phyloP scores from a whole-genome alignment of 768 basidiomycete genomes.

The Wakefieldia striispora region DNA sequence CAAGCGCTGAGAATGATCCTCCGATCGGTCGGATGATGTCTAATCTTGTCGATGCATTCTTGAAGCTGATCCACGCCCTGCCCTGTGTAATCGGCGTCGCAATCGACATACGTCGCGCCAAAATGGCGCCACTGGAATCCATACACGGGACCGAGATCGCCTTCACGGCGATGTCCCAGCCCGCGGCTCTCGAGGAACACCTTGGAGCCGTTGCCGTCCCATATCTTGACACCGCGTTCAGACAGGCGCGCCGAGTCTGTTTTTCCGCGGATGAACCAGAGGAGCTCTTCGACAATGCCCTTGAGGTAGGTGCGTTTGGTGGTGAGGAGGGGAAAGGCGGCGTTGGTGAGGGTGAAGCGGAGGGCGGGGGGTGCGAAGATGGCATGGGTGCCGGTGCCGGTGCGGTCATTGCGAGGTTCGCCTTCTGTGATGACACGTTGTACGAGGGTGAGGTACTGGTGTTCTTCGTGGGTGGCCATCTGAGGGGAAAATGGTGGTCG shows the following conservation, averaged over 20 bases:
- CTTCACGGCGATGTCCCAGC: slow-evolving; percentile 78
- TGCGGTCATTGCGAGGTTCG: slow-evolving; percentile 82
- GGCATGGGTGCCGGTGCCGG: slow-evolving; percentile 91
- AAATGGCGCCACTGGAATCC: slow-evolving; percentile 98
- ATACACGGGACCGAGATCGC: slow-evolving; percentile 95
- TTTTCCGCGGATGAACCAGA: slow-evolving; percentile 88
- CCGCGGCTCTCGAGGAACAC: slow-evolving; percentile 85
- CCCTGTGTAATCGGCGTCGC: slow-evolving; percentile 72
- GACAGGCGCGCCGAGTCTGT: slow-evolving; percentile 80
- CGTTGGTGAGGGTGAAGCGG: slow-evolving; percentile 80
- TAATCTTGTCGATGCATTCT: slow-evolving; percentile 90
- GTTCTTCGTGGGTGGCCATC: slow-evolving; percentile 65
- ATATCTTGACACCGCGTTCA: slow-evolving; percentile 87
- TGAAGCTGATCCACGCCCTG: slow-evolving; percentile 90
- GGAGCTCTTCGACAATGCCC: slow-evolving; percentile 88
- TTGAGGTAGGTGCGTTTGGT: slow-evolving; percentile 93
- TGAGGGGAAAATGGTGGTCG: slow-evolving; percentile 11
- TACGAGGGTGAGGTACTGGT: slow-evolving; percentile 87
- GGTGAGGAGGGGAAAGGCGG: slow-evolving; percentile 83
- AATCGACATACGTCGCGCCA: slow-evolving; percentile 77
- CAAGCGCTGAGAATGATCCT: slow-evolving; percentile 95
- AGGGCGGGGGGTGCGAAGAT: slow-evolving; percentile 89
- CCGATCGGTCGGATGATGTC: slow-evolving; percentile 87
- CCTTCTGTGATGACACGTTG: slow-evolving; percentile 71
- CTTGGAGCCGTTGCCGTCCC: slow-evolving; percentile 94